Evolutionary conservation across 768 basidiomycete species (phyloP), one percentile per base, ranked within the genome.

Genomic region (Postia placenta): DNA sequence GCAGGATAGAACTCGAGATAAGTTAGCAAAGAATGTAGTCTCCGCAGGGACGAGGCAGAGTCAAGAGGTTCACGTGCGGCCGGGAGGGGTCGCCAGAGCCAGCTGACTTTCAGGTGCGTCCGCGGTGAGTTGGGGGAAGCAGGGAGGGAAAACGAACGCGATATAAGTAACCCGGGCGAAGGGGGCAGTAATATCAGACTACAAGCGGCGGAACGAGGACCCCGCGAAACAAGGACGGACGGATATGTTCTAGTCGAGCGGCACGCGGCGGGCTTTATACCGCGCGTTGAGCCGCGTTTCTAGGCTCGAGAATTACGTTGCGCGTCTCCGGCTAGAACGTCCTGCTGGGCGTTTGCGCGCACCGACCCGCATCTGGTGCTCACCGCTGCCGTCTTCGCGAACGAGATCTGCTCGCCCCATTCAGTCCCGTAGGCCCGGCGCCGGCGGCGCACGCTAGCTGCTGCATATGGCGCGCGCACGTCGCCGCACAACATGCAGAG

Each of bases 201-300:
- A 9, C 38, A 7, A 22, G 38, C 7, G 9, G 12, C 15, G 38
- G 19, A 39, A 6, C 9, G 7, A 22, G 38, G 38, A 39, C 20
- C 9, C 15, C 20, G 15, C 15, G 17, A 17, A 35, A 45, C 27
- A 36, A 36, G 23, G 42, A 28, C 19, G 23, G 42, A 28, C 19
- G 11, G 17, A 45, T 45, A 45, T 36, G 45, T 45, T 45, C 11
- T 45, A 45, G 45, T 28, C 6, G n/a, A 30, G 30, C 27, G 27
- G 45, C n/a, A 23, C n/a, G 45, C 6, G 11, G 30, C n/a, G 45
- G 6, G 20, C 45, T 45, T 45, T 45, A 45, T 45, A 45, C 28
- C 22, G 3, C 4, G 4, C 45, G 19, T 45, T 12, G 45, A 9
- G n/a, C 30, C n/a, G 3, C n/a, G 45, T n/a, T 9, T 17, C 19